These are phyloP conservation scores for Solanum paucissectum DNA, from an alignment of 257 asterid species.

Conservation along the genomic window DNA sequence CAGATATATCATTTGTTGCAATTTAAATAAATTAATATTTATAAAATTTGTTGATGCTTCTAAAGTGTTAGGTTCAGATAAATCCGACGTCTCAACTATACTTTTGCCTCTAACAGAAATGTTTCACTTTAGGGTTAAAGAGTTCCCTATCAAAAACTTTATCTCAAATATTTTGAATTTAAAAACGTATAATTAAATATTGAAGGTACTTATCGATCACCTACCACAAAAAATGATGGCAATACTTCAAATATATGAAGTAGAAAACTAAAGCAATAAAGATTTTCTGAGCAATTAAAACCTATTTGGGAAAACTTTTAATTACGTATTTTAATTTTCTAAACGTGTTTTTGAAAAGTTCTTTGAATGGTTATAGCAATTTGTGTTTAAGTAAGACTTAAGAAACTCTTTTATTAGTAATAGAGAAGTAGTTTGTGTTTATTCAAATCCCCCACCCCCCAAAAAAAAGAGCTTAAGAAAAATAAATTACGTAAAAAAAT, in stretches of 20 bases:
- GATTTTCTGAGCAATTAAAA: background rate
- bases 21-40: background rate
- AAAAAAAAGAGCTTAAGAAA: background rate
- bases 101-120: background rate
- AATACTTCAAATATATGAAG: background rate
- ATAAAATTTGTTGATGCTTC: background rate
- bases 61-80: background rate
- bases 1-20: background rate
- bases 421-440: background rate
- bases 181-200: background rate
- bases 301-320: background rate
- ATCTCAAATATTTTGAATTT: background rate
- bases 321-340: background rate
- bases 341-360: background rate
- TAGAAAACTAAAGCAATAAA: background rate
- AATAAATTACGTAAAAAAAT: background rate
- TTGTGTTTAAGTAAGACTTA: background rate
- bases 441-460: background rate
- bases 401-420: background rate
- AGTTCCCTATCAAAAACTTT: background rate
- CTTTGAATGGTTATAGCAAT: background rate
- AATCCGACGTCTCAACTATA: background rate
- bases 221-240: background rate
- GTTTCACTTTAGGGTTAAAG: background rate
- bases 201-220: background rate